Base-by-base conservation (phyloP, 768 basidiomycete genomes). In the Suillus tomentosus region DNA sequence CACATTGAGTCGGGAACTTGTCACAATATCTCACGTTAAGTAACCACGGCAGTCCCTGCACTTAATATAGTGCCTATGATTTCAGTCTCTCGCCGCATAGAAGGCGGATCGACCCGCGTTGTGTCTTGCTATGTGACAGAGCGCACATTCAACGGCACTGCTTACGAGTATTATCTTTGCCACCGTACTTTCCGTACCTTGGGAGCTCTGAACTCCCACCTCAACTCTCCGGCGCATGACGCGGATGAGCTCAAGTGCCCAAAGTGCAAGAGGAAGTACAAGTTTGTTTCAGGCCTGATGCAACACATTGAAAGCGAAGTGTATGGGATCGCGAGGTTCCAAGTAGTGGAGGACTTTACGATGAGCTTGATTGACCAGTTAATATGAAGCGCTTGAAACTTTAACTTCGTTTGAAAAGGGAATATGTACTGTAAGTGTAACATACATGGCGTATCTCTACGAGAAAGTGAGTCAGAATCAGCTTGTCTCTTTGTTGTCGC, bases 91-190 rank as follows among this genome's bases (percentile, higher is more conserved):
- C n/a, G n/a, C n/a, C n/a, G n/a, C n/a, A n/a, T n/a, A n/a, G n/a
- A n/a, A n/a, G n/a, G n/a, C n/a, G n/a, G n/a, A n/a, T n/a, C n/a
- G 47, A 58, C 42, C 14, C 61, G 72, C 5, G 63, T 70, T 22
- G 63, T 67, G 24, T 68, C 66, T 34, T 79, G 74, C 65, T 65
- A 70, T 37, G 80, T 79, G 15, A 76, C 75, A 15, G 72, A 77
- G 24, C 67, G 59, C 7, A 73, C 81, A 8, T 82, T 74, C 72
- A 80, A 82, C 65, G 81, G 80, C 6, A 64, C 34, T 15, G 71
- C 72, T 78, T 83, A 77, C 65, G 77, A 78, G 65, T 83, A 82
- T 68, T 79, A 70, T 64, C 66, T 83, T 27, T 83, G 82, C 65
- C 66, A 72, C 47, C 70, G 68, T 39, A 69, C 64, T n/a, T 82